Evolutionary conservation across 495 filamentous ascomycete species (phyloP), one percentile per base, ranked within the genome.

Genomic region (Aspergillus sclerotioniger): DNA sequence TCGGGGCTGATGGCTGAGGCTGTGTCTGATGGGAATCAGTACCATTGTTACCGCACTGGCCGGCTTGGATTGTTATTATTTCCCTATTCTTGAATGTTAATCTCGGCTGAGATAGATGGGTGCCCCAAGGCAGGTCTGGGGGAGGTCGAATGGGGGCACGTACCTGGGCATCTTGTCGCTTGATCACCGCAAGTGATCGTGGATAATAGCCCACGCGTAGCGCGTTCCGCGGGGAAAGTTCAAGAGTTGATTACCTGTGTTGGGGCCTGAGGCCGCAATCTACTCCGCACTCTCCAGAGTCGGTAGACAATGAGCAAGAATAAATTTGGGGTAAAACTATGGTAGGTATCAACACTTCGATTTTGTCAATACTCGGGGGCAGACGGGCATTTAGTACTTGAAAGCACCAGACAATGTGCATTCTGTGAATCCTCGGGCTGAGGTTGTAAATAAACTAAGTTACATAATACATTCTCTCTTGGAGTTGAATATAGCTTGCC

Each of bases 41-140:
- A 96, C 92, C 91, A 80, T 91, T 97, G 74, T 98, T 98, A 82
- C 94, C 94, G 84, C 94, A 98, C 74, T 98, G 94, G 82, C 94
- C 94, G 53, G 95, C 92, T 77, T 98, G 94, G 60, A 98, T 89
- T 37, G 95, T 98, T 74, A 98, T 98, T 69, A 98, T 98, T 84
- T 98, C 94, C 76, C 94, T 98, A 48, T 6, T 54, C 28, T 3
- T 3, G 16, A 33, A 29, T 33, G 51, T 58, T 33, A 58, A 29
- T 28, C 41, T n/a, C n/a, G 39, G 48, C 12, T 52, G 28, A 20
- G 37, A 6, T 35, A 32, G 33, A 9, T 19, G 6, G 1, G 39
- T n/a, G 15, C 35, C 29, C 8, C 19, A 2, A 21, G 21, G 21
- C 3, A 39, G 9, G 44, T 19, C 28, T 8, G 4, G 19, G 41